These are phyloP conservation scores for Eutrema heterophyllum DNA, from an alignment of 345 rosid species.

Conservation along the genomic window DNA sequence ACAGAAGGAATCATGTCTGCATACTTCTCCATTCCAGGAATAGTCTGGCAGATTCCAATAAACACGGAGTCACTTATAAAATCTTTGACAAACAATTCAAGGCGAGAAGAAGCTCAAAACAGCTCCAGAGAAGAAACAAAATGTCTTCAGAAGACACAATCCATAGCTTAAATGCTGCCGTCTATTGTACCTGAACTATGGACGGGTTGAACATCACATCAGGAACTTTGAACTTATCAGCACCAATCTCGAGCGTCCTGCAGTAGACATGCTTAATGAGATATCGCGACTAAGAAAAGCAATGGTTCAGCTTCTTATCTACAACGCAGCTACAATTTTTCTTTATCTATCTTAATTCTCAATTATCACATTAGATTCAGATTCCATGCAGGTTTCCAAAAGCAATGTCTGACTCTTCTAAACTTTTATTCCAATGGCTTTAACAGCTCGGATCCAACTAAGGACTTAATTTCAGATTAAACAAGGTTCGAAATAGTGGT, in stretches of 20 bases:
- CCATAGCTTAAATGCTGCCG: neutral
- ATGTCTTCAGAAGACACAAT: neutral
- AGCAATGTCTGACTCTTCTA: neutral
- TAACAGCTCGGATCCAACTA: neutral
- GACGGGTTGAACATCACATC: conserved; percentile 93
- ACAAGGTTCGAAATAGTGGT: neutral
- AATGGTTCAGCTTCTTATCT: neutral
- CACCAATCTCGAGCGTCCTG: conserved; percentile 96
- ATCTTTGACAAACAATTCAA: neutral
- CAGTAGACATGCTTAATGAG: conserved; percentile 17
- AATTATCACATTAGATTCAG: neutral
- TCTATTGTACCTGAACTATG: conserved; percentile 57
- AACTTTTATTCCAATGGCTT: neutral
- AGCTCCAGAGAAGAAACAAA: conserved; percentile 2
- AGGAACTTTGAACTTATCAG: conserved; percentile 95
- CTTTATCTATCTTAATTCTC: neutral
- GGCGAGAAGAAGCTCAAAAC: neutral
- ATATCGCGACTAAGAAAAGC: neutral
- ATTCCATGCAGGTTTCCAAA: conserved; percentile 5
- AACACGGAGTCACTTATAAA: neutral
- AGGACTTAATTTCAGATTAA: neutral
- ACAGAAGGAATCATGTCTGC: conserved; percentile 50
- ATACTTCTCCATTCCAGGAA: conserved; percentile 78
- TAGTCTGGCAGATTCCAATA: conserved; percentile 51
- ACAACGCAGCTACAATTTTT: neutral